A percentile compares a stretch with the other conserved stretches of the same genome.
Conservation (phyloP, 495 filamentous ascomycete species). For the Parachaetomium inaequale region DNA sequence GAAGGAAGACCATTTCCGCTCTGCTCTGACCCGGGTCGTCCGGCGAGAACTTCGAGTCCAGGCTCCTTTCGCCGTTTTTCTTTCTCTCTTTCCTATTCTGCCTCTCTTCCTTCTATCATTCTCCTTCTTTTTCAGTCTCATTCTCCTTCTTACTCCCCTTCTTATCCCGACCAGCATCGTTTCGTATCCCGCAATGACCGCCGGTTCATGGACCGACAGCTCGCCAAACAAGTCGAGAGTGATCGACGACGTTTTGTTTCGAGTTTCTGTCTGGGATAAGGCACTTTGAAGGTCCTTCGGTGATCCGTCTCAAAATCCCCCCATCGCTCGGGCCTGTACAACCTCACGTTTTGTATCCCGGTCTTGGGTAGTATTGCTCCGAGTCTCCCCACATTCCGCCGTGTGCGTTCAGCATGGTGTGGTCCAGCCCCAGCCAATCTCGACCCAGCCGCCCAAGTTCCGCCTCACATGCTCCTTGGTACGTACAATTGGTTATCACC, state of each 20-base stretch:
- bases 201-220: constrained; percentile 2
- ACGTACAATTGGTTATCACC: neutral
- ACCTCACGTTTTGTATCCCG: constrained; percentile 23
- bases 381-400: constrained; percentile 9
- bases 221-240: constrained; percentile 1
- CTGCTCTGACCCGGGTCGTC: too few species aligned
- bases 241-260: constrained; percentile 32
- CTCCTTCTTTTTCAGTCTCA: constrained; percentile 17
- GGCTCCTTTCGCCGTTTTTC: neutral
- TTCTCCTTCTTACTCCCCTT: neutral
- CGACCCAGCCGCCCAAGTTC: neutral
- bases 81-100: neutral
- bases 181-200: constrained; percentile 19
- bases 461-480: constrained; percentile 3
- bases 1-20: too few species aligned
- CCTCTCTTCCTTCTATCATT: constrained; percentile 3
- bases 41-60: too few species aligned
- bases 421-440: neutral
- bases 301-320: constrained; percentile 22
- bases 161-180: constrained; percentile 18
- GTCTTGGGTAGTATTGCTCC: constrained; percentile 10
- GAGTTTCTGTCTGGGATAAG: constrained; percentile 17
- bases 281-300: constrained; percentile 10
- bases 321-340: constrained; percentile 16
- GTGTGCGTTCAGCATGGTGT: neutral